Evolutionary conservation across 768 basidiomycete species (phyloP), one percentile per base, ranked within the genome.

Genomic region (Russula abietina): DNA sequence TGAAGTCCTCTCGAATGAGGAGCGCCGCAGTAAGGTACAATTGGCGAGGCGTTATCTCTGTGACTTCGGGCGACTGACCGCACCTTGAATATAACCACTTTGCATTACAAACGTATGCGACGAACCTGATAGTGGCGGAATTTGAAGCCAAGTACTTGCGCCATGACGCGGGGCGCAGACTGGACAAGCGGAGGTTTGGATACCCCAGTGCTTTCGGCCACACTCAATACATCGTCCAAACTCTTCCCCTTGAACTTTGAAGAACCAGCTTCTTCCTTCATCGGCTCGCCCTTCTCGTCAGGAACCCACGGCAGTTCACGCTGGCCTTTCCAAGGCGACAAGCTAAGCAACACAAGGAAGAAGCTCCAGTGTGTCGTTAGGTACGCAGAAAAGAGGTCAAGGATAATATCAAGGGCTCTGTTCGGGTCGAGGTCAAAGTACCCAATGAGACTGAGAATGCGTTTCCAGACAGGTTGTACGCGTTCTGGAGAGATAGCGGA

Each of bases 131-230:
- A 95, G 72, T 88, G 86, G 10, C 83, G 81, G 69, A 97, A 96
- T 74, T 99, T 99, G 81, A 98, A 98, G n/a, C 97, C 97, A 24
- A 99, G 77, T 8, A 98, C 90, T 75, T 99, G 94, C 16, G 92
- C 87, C 60, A 91, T 75, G 24, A 91, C 87, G 55, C 83, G 80
- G 28, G 86, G 78, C 55, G 82, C 77, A 69, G 58, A 69, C 45
- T 69, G 65, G 51, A 57, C 57, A 28, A 68, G 61, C 17, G 51
- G 43, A 26, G 58, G 66, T 50, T 60, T 39, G 12, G 55, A 60
- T 19, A 59, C 5, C 28, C 28, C 39, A 36, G 30, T n/a, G 24
- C 59, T 70, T 68, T 89, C 85, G 0, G 83, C 84, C 48, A 84
- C 71, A 30, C 71, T 67, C 55, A 93, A 71, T 19, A 91, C 77